A percentile compares a stretch with the other conserved stretches of the same genome.
These are phyloP conservation scores for Pulveroboletus frians DNA, from an alignment of 768 basidiomycete genomes.

Conservation along the genomic window DNA sequence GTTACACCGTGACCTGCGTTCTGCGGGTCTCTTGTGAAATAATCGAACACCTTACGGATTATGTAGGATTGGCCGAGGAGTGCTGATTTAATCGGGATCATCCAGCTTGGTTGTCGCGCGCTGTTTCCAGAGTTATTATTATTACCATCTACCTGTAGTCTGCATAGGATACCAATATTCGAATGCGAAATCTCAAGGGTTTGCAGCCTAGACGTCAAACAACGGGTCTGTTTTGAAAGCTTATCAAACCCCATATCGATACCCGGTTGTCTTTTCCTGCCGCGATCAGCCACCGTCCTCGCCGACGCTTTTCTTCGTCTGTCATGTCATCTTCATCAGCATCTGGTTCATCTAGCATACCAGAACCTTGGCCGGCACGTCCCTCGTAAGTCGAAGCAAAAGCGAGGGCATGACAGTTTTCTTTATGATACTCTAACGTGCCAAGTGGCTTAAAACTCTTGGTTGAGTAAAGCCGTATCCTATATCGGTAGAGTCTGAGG, in stretches of 20 bases:
- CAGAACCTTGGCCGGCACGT: constrained; percentile 5
- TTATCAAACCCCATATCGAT: constrained; percentile 65
- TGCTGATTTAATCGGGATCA: neutral
- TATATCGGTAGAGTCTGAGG: constrained; percentile 27
- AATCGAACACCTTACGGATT: neutral
- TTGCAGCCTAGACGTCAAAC: neutral
- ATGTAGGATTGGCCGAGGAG: constrained; percentile 8
- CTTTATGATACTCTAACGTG: constrained; percentile 77
- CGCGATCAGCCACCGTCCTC: constrained; percentile 57
- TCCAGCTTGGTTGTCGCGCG: neutral
- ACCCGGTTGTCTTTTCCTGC: constrained; percentile 68
- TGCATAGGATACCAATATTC: constrained; percentile 6
- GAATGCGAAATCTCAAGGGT: neutral
- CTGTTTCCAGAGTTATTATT: constrained; percentile 8
- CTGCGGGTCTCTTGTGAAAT: constrained; percentile 48
- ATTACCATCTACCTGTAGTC: constrained; percentile 18
- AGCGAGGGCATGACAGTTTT: constrained; percentile 64
- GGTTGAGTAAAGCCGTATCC: constrained; percentile 79
- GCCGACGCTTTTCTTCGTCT: constrained; percentile 38
- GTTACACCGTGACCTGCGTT: constrained; percentile 44
- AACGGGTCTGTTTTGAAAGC: constrained; percentile 14
- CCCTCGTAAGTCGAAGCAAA: constrained; percentile 46
- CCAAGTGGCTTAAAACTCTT: constrained; percentile 80
- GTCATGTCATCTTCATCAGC: constrained; percentile 47
- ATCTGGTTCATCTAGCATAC: neutral